phyloP scores from a whole-genome alignment of 768 basidiomycete species.

The Suillus subaureus region DNA sequence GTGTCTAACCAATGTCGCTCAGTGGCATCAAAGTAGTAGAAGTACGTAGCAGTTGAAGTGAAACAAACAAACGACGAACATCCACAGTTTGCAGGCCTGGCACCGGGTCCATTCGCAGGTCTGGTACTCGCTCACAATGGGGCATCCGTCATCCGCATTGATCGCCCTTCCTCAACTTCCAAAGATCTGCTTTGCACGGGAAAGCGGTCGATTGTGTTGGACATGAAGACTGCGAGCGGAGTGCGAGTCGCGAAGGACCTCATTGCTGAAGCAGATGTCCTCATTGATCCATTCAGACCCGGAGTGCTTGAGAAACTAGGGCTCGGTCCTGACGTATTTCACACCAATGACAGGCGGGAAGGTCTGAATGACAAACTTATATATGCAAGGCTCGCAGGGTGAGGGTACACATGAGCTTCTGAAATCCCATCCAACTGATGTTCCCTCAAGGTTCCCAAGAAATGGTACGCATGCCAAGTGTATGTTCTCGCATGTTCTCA shows the following conservation, averaged over 20 bases:
- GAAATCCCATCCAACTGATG: slow-evolving; percentile 4
- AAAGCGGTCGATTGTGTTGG: slow-evolving; percentile 75
- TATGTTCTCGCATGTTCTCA: slow-evolving; percentile 15
- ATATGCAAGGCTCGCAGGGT: slow-evolving; percentile 80
- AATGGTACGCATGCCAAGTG: slow-evolving; percentile 44
- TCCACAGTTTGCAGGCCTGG: slow-evolving; percentile 75
- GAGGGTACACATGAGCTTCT: slow-evolving; percentile 25
- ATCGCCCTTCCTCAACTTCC: slow-evolving; percentile 52
- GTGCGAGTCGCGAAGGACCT: slow-evolving; percentile 56
- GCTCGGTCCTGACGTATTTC: slow-evolving; percentile 74
- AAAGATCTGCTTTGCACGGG: slow-evolving; percentile 64
- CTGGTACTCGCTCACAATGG: slow-evolving; percentile 80
- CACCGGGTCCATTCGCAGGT: slow-evolving; percentile 80
- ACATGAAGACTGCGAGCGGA: slow-evolving; percentile 65
- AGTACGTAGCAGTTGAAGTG: slow-evolving; percentile 24
- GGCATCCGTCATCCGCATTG: slow-evolving; percentile 74
- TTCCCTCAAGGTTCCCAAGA: slow-evolving; percentile 54
- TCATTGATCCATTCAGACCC: slow-evolving; percentile 84
- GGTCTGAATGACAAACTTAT: slow-evolving; percentile 67
- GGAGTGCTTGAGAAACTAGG: slow-evolving; percentile 81
- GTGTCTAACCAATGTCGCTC: slow-evolving; percentile 43
- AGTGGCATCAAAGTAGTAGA: slow-evolving; percentile 54
- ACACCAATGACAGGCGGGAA: slow-evolving; percentile 44
- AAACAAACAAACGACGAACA: background rate
- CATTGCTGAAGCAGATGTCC: slow-evolving; percentile 68